These are phyloP conservation scores for Aspergillus luchuensis DNA, from an alignment of 2,329 filamentous ascomycete species.

Conservation along the genomic window DNA sequence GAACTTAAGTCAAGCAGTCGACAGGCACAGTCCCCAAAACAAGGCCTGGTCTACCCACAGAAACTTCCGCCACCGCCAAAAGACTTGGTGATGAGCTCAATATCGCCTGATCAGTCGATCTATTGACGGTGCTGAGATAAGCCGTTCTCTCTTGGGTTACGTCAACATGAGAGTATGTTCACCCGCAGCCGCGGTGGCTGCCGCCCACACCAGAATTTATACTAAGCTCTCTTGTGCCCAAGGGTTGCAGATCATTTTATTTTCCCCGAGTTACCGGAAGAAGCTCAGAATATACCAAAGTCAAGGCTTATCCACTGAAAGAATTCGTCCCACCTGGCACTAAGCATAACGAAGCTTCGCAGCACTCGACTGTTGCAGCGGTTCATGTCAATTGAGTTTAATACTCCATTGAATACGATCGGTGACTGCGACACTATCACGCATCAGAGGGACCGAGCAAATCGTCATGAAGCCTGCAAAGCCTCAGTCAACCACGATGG, in stretches of 20 bases:
- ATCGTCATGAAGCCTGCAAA: constrained; percentile 24
- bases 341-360: background rate
- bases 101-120: background rate
- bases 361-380: background rate
- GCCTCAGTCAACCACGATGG: constrained; percentile 32
- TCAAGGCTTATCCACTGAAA: background rate
- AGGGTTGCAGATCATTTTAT: background rate
- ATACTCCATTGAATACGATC: background rate
- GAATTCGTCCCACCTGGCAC: background rate
- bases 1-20: constrained; percentile 20
- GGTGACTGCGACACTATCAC: no score
- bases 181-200: constrained; percentile 3
- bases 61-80: background rate
- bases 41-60: background rate
- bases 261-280: background rate
- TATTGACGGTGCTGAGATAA: constrained; percentile 21
- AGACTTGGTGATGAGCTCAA: background rate
- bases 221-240: background rate
- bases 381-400: background rate
- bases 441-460: background rate
- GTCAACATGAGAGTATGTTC: constrained; percentile 19
- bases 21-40: background rate
- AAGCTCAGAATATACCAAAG: background rate
- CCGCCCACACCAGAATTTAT: background rate
- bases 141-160: constrained; percentile 13